phyloP scores from a whole-genome alignment of 1,284 basidiomycete genomes.

The Sanghuangporus weigelae region DNA sequence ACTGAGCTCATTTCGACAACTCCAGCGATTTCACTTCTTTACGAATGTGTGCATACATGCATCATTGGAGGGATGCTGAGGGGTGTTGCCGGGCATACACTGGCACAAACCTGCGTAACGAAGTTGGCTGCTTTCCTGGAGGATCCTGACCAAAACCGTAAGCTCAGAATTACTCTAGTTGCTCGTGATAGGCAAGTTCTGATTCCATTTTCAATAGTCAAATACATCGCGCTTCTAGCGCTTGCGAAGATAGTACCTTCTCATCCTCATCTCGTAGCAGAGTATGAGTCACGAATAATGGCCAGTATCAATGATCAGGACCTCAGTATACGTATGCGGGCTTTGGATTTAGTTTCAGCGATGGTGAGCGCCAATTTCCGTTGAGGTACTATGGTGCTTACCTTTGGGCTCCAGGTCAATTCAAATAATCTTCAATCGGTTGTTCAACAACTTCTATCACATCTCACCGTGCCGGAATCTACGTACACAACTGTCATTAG shows the following conservation, averaged over 20 bases:
- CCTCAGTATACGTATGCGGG: slow-evolving; percentile 92
- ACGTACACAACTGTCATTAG: slow-evolving; percentile 49
- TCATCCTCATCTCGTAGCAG: slow-evolving; percentile 86
- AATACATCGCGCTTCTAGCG: slow-evolving; percentile 94
- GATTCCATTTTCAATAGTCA: slow-evolving; percentile 49
- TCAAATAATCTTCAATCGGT: slow-evolving; percentile 83
- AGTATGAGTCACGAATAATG: slow-evolving; percentile 91
- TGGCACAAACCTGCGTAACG: slow-evolving; percentile 87
- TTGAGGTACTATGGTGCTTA: slow-evolving; percentile 11
- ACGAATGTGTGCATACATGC: slow-evolving; percentile 98
- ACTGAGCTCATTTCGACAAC: slow-evolving; percentile 95
- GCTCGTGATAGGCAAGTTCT: not conserved
- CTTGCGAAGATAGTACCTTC: slow-evolving; percentile 94
- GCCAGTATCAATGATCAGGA: slow-evolving; percentile 90
- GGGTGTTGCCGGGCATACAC: slow-evolving; percentile 68
- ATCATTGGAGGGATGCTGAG: slow-evolving; percentile 97
- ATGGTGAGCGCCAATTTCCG: slow-evolving; percentile 58
- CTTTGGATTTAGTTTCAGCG: slow-evolving; percentile 88
- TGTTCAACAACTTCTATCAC: slow-evolving; percentile 81
- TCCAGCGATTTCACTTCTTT: slow-evolving; percentile 90
- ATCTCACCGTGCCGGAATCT: slow-evolving; percentile 68
- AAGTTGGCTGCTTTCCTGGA: slow-evolving; percentile 91
- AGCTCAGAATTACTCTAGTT: slow-evolving; percentile 21
- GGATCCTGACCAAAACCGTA: slow-evolving; percentile 93
- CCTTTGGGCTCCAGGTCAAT: slow-evolving; percentile 54